Evolutionary conservation across 1,284 basidiomycete species (phyloP).

Genomic region (Trametes pubescens): DNA sequence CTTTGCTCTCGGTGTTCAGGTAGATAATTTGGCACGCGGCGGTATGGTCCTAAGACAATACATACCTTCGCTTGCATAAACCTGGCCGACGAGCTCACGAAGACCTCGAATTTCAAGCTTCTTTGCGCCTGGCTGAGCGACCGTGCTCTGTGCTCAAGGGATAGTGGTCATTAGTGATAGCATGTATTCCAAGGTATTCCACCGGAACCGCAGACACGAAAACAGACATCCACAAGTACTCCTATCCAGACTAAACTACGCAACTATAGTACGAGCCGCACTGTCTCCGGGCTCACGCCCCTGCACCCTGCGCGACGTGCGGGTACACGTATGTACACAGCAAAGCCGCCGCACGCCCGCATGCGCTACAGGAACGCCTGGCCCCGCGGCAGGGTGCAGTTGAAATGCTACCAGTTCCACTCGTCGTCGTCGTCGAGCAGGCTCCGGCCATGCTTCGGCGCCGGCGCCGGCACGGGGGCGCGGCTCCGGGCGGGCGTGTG

Average conservation of each 20-base stretch:
- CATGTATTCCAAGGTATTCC: conserved; percentile 29
- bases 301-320: background rate
- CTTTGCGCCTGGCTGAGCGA: too few relatives aligned
- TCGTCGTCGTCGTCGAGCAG: conserved; percentile 58
- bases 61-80: background rate
- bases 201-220: conserved; percentile 3
- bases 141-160: too few relatives aligned
- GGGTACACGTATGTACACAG: background rate
- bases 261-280: background rate
- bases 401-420: conserved; percentile 63
- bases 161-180: conserved; percentile 9
- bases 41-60: background rate
- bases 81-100: background rate
- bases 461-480: conserved; percentile 20
- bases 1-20: background rate
- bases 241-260: background rate
- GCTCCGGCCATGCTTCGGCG: conserved; percentile 24
- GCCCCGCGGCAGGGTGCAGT: conserved; percentile 23
- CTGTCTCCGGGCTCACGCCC: background rate
- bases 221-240: background rate
- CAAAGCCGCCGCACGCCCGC: background rate
- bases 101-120: background rate
- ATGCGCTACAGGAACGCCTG: conserved; percentile 20
- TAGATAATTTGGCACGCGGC: background rate
- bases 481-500: background rate